Conservation (phyloP, 495 filamentous ascomycete species). For the Umbilicaria muhlenbergii region DNA sequence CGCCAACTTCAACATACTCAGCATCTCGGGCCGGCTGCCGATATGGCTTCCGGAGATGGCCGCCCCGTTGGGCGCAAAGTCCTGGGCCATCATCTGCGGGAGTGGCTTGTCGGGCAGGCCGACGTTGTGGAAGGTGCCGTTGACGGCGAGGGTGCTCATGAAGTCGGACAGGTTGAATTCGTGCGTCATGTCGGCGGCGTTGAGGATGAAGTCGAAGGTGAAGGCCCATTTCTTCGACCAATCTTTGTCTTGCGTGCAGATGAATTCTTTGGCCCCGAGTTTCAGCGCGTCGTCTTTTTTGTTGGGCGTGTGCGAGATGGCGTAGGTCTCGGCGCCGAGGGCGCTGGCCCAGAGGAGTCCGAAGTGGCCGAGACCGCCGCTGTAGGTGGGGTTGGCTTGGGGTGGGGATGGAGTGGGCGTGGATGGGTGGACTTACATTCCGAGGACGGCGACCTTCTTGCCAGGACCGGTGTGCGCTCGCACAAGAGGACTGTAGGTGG, state of each 20-base stretch:
- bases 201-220: constrained; percentile 62
- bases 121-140: constrained; percentile 68
- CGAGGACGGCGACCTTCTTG: constrained; percentile 32
- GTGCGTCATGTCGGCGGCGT: constrained; percentile 53
- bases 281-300: constrained; percentile 54
- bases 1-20: constrained; percentile 70
- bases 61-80: constrained; percentile 60
- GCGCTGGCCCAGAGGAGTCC: constrained; percentile 57
- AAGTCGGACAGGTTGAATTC: constrained; percentile 56
- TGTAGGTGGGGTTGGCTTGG: background rate
- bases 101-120: constrained; percentile 73
- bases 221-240: constrained; percentile 45
- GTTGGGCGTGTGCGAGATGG: constrained; percentile 47
- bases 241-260: constrained; percentile 47
- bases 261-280: constrained; percentile 61
- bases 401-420: background rate
- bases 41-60: constrained; percentile 71
- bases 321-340: constrained; percentile 54
- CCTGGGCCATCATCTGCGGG: constrained; percentile 58
- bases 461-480: constrained; percentile 14
- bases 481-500: constrained; percentile 62
- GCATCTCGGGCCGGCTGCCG: constrained; percentile 64
- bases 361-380: constrained; percentile 60
- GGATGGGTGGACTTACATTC: constrained; percentile 24
- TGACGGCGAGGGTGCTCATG: constrained; percentile 65